These are phyloP conservation scores for Terfezia boudieri DNA, from an alignment of 495 filamentous ascomycete genomes.

Conservation along the genomic window DNA sequence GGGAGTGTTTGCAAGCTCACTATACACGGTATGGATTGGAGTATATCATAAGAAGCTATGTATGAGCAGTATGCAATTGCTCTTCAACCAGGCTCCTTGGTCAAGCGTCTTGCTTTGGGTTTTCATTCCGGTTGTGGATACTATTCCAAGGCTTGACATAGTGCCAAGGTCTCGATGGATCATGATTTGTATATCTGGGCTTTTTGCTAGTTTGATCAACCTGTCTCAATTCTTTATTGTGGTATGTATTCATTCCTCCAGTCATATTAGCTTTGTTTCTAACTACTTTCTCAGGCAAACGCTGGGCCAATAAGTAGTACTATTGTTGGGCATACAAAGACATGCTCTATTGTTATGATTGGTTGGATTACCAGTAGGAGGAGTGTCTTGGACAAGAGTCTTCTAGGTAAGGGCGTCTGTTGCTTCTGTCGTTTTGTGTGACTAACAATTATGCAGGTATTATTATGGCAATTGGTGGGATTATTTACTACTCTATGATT, in stretches of 20 bases:
- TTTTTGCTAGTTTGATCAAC: slow-evolving; percentile 46
- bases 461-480: slow-evolving; percentile 31
- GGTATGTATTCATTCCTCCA: slow-evolving; percentile 21
- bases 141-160: slow-evolving; percentile 30
- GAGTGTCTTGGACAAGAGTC: slow-evolving; percentile 28
- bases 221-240: slow-evolving; percentile 57
- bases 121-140: slow-evolving; percentile 42
- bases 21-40: slow-evolving; percentile 50
- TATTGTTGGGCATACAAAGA: slow-evolving; percentile 46
- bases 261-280: neutral
- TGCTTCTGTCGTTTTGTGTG: too few relatives aligned
- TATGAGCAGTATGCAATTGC: slow-evolving; percentile 47
- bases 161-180: slow-evolving; percentile 29
- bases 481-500: slow-evolving; percentile 24
- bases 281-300: neutral
- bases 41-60: slow-evolving; percentile 42
- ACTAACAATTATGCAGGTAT: slow-evolving; percentile 9
- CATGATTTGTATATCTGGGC: slow-evolving; percentile 35
- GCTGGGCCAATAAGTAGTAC: slow-evolving; percentile 49
- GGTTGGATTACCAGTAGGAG: slow-evolving; percentile 33
- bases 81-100: slow-evolving; percentile 48
- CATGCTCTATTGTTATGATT: slow-evolving; percentile 34
- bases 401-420: slow-evolving; percentile 22
- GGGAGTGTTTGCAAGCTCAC: slow-evolving; percentile 39
- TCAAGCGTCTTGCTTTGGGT: slow-evolving; percentile 40